Conservation (phyloP, 2,329 filamentous ascomycete species). For the Phaeosphaeriaceae sp. region DNA sequence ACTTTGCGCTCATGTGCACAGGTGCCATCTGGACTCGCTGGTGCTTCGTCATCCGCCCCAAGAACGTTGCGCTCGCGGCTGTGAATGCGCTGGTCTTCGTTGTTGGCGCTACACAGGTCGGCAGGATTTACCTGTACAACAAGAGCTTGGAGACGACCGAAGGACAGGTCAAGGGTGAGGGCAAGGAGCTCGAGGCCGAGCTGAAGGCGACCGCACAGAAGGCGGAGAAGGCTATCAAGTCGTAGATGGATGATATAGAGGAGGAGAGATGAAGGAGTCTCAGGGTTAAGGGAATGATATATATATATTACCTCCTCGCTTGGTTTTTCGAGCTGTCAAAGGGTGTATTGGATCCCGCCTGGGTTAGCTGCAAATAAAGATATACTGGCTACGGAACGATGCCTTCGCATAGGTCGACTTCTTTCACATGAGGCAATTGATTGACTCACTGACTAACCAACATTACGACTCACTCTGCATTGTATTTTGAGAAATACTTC, state of each 20-base stretch:
- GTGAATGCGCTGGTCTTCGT: constrained; percentile 98
- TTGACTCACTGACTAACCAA: too few species aligned
- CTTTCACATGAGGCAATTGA: too few species aligned
- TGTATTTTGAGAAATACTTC: too few species aligned
- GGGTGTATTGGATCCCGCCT: not conserved
- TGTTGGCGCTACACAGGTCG: constrained; percentile 83
- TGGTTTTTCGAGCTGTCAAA: not conserved
- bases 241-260: constrained; percentile 12
- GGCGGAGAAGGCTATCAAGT: constrained; percentile 33
- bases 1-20: constrained; percentile 86
- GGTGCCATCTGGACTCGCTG: constrained; percentile 98
- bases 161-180: constrained; percentile 48
- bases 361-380: too few species aligned
- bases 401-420: too few species aligned
- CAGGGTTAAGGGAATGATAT: not conserved
- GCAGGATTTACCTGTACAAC: constrained; percentile 75
- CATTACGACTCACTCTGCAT: too few species aligned
- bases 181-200: constrained; percentile 39
- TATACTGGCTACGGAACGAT: too few species aligned
- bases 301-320: not conserved
- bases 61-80: constrained; percentile 88
- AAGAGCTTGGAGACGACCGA: constrained; percentile 62
- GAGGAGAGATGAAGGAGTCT: not conserved
- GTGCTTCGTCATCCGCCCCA: constrained; percentile 96
- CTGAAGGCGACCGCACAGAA: constrained; percentile 41